Evolutionary conservation across 371 early-diverging fungal genomes (phyloP).

Genomic region (Mucor lusitanicus): DNA sequence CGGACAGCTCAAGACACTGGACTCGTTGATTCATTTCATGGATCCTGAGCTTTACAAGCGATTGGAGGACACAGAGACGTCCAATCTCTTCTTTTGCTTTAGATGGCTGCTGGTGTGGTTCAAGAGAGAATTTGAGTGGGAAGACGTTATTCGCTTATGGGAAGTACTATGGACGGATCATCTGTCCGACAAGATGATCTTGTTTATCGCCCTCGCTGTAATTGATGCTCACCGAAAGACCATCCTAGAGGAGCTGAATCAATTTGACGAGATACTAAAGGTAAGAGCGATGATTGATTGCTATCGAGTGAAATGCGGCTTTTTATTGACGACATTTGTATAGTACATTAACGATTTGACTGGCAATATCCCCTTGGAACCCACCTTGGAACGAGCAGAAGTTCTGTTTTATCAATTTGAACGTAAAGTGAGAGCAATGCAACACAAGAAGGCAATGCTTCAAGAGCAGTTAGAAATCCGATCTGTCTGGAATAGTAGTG

Average conservation of each 20-base stretch:
- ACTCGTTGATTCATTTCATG: constrained; percentile 77
- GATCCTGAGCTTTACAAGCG: constrained; percentile 80
- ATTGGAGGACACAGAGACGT: constrained; percentile 76
- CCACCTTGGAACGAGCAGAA: constrained; percentile 80
- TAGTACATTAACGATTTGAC: constrained; percentile 89
- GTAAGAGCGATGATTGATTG: constrained; percentile 36
- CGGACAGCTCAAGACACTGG: constrained; percentile 74
- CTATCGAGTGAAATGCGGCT: not conserved
- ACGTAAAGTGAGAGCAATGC: constrained; percentile 57
- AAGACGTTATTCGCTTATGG: constrained; percentile 83
- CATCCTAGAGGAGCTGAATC: constrained; percentile 70
- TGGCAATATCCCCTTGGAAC: constrained; percentile 72
- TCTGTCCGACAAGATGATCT: constrained; percentile 74
- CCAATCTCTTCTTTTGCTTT: constrained; percentile 91
- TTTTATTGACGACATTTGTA: not conserved
- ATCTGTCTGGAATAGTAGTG: constrained; percentile 41
- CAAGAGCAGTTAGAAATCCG: constrained; percentile 32
- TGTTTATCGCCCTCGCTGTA: constrained; percentile 91
- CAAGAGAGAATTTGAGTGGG: constrained; percentile 93
- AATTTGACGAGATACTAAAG: constrained; percentile 91
- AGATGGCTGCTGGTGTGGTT: constrained; percentile 96
- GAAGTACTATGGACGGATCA: constrained; percentile 90
- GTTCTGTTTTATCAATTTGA: constrained; percentile 76
- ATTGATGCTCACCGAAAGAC: constrained; percentile 79
- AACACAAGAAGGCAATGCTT: constrained; percentile 38